These are phyloP conservation scores for Sporothrix curviconia DNA, from an alignment of 2,329 filamentous ascomycete species.

Conservation along the genomic window DNA sequence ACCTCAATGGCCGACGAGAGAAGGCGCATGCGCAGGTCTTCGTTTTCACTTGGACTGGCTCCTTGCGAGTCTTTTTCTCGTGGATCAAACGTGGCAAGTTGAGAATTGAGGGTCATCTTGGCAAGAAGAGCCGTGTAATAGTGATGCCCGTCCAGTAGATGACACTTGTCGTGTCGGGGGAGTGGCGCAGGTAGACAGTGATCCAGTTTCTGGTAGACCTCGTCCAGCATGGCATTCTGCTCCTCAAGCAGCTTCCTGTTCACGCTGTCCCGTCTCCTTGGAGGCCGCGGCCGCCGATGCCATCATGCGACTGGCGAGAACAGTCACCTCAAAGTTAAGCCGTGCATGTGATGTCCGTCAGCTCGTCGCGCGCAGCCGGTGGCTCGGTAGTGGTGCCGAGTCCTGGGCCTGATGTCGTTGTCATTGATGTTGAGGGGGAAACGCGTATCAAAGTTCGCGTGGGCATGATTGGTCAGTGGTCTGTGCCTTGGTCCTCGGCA, in stretches of 20 bases:
- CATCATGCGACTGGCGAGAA: slow-evolving; percentile 34
- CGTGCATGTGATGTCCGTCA: slow-evolving; percentile 47
- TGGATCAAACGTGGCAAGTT: slow-evolving; percentile 62
- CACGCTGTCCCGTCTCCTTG: background rate
- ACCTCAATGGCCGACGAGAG: slow-evolving; percentile 47
- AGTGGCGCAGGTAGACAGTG: slow-evolving; percentile 36
- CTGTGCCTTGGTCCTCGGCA: slow-evolving; percentile 42
- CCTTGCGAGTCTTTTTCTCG: slow-evolving; percentile 8
- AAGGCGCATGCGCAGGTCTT: slow-evolving; percentile 36
- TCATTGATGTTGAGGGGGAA: slow-evolving; percentile 54
- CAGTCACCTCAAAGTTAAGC: slow-evolving; percentile 32
- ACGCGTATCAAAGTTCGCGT: slow-evolving; percentile 39
- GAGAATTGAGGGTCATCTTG: slow-evolving; percentile 70
- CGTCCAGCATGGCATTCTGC: slow-evolving; percentile 37
- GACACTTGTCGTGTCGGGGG: slow-evolving; percentile 27
- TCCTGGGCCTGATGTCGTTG: slow-evolving; percentile 39
- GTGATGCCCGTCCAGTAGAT: slow-evolving; percentile 33
- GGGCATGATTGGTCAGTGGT: slow-evolving; percentile 38
- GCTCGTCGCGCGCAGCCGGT: slow-evolving; percentile 41
- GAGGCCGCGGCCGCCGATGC: slow-evolving; percentile 21
- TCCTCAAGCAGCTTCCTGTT: slow-evolving; percentile 29
- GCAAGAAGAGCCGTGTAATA: slow-evolving; percentile 59
- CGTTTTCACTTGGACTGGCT: slow-evolving; percentile 15
- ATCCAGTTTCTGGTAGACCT: slow-evolving; percentile 39
- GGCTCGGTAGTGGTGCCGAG: slow-evolving; percentile 32